Percentiles rank a stretch among this genome's conserved stretches.
Conservation (phyloP, 2,329 filamentous ascomycete genomes). For the Penicillium verrucosum region DNA sequence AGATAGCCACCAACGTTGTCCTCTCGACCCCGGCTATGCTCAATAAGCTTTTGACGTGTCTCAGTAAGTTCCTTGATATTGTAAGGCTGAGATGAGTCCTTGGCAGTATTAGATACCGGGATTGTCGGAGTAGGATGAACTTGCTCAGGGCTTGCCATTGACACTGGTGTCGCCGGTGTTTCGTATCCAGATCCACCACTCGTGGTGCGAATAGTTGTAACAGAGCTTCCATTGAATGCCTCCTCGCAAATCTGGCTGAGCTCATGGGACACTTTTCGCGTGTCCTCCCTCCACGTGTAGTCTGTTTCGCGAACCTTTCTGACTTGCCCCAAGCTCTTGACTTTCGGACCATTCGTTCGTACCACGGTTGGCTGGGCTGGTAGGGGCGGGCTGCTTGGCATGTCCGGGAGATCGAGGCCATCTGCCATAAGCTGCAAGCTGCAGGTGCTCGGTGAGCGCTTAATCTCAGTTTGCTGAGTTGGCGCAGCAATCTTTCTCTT, state of each 20-base stretch:
- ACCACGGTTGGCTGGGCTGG: slow-evolving; percentile 41
- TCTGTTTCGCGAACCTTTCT: slow-evolving; percentile 43
- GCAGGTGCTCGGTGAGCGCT: slow-evolving; percentile 23
- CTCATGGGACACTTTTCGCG: slow-evolving; percentile 77
- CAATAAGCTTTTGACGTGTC: slow-evolving; percentile 56
- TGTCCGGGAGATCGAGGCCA: slow-evolving; percentile 20
- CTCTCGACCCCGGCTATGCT: slow-evolving; percentile 46
- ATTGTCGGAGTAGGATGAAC: slow-evolving; percentile 13
- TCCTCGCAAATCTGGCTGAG: slow-evolving; percentile 89
- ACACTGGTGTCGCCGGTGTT: slow-evolving; percentile 51
- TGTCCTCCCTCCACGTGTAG: slow-evolving; percentile 67
- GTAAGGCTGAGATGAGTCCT: slow-evolving; percentile 51
- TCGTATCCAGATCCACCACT: slow-evolving; percentile 44
- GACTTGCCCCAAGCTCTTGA: slow-evolving; percentile 36
- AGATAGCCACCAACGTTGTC: slow-evolving; percentile 50
- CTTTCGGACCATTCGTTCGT: slow-evolving; percentile 31
- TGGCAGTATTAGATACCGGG: slow-evolving; percentile 35
- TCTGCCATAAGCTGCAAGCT: slow-evolving; percentile 27
- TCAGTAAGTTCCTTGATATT: slow-evolving; percentile 56
- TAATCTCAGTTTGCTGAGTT: slow-evolving; percentile 25
- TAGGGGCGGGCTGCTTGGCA: slow-evolving; percentile 38
- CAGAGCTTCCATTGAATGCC: slow-evolving; percentile 72
- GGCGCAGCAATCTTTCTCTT: slow-evolving; percentile 13
- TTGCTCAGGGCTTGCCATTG: slow-evolving; percentile 32
- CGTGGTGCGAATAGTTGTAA: slow-evolving; percentile 50